Evolutionary conservation across 345 rosid species (phyloP).

Genomic region (Arabis hirsuta): DNA sequence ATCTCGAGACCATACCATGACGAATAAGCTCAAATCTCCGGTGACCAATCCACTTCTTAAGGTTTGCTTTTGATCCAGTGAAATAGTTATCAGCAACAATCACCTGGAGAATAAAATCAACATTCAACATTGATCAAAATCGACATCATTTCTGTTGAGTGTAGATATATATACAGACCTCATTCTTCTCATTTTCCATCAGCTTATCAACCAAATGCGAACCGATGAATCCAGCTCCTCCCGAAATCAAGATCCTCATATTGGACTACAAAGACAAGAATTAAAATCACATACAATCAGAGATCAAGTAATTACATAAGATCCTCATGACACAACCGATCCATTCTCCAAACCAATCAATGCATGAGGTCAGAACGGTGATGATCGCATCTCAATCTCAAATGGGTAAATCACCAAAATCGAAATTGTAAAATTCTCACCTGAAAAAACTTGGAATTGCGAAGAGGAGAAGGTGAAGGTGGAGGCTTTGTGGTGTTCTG

Average conservation of each 20-base stretch:
- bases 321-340: constrained; percentile 27
- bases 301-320: constrained; percentile 25
- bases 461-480: constrained; percentile 86
- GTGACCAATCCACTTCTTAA: constrained; percentile 92
- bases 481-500: constrained; percentile 69
- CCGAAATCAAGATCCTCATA: constrained; percentile 91
- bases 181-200: constrained; percentile 94
- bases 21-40: constrained; percentile 97
- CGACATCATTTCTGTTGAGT: neutral
- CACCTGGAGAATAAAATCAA: constrained; percentile 49
- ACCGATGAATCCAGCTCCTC: constrained; percentile 99
- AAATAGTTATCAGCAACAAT: constrained; percentile 88
- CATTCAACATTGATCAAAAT: neutral
- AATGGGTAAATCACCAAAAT: neutral
- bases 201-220: constrained; percentile 93
- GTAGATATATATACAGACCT: constrained; percentile 48
- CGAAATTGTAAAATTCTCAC: constrained; percentile 34
- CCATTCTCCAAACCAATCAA: neutral
- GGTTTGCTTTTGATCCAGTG: constrained; percentile 92
- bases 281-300: constrained; percentile 9
- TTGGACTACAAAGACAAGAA: constrained; percentile 60
- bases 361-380: no score
- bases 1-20: constrained; percentile 53
- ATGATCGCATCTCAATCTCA: no score
- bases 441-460: constrained; percentile 90